Evolutionary conservation across 2,329 filamentous ascomycete species (phyloP).

Genomic region (Cytospora piceae): DNA sequence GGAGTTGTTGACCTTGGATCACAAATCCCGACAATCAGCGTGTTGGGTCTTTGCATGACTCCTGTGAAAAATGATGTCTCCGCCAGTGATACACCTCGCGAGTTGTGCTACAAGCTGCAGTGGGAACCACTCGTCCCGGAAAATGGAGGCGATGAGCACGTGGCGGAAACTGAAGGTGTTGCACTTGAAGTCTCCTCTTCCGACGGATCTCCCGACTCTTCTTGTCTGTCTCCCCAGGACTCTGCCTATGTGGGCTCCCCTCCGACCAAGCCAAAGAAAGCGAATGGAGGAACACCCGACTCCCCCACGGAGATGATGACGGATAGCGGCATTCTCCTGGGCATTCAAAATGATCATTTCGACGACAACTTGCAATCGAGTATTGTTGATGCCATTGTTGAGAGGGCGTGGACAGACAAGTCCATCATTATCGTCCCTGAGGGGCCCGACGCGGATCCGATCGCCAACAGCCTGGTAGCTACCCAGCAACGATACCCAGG

Average conservation of each 20-base stretch:
- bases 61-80: slow-evolving; percentile 23
- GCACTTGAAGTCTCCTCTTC: neutral
- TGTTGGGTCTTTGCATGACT: slow-evolving; percentile 34
- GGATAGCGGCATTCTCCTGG: neutral
- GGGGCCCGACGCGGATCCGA: neutral
- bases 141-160: neutral
- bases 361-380: neutral
- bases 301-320: neutral
- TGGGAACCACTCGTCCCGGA: slow-evolving; percentile 31
- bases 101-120: slow-evolving; percentile 35
- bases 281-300: neutral
- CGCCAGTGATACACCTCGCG: slow-evolving; percentile 27
- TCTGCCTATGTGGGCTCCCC: neutral
- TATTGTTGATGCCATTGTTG: neutral
- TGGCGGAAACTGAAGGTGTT: neutral
- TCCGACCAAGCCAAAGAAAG: neutral
- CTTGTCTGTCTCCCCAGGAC: neutral
- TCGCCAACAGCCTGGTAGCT: neutral
- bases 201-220: slow-evolving; percentile 18
- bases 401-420: slow-evolving; percentile 10
- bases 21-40: slow-evolving; percentile 29
- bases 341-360: neutral
- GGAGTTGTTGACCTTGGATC: neutral
- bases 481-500: neutral
- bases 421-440: neutral